phyloP scores from a whole-genome alignment of 1,139 yeast species.

The Pichia sp. region DNA sequence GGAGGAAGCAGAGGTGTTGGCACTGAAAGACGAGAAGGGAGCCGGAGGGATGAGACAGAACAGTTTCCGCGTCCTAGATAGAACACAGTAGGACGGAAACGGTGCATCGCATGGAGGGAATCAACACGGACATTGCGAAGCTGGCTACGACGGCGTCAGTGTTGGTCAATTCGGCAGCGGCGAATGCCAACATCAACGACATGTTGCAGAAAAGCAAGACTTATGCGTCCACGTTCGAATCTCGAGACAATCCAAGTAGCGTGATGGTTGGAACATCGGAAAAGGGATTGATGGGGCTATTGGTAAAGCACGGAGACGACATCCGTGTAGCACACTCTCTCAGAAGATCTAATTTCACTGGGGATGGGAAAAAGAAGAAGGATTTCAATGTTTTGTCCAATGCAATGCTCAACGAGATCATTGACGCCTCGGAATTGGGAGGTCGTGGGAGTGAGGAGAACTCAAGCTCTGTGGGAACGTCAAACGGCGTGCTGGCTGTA shows the following conservation, averaged over 20 bases:
- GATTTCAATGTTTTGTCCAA: constrained; percentile 46
- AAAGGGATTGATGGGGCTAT: constrained; percentile 16
- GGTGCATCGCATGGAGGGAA: constrained; percentile 1
- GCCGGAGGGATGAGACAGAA: not conserved
- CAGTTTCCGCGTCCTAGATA: not conserved
- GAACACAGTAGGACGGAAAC: not conserved
- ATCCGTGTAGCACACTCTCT: constrained; percentile 17
- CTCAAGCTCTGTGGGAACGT: not conserved
- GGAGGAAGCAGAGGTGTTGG: not conserved
- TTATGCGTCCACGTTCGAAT: constrained; percentile 36
- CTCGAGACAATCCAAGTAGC: not conserved
- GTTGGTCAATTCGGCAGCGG: constrained; percentile 31
- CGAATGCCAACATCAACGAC: constrained; percentile 21
- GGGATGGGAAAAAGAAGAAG: constrained; percentile 21
- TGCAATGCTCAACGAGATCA: constrained; percentile 51
- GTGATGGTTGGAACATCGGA: not conserved
- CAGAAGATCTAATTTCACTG: constrained; percentile 15
- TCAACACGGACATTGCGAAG: constrained; percentile 29
- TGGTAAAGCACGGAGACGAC: constrained; percentile 24
- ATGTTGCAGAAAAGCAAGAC: constrained; percentile 45
- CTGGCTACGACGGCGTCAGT: constrained; percentile 45
- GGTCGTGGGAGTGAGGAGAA: constrained; percentile 6
- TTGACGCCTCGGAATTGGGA: constrained; percentile 26
- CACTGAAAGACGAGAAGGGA: not conserved
- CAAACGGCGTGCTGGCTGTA: not conserved